Evolutionary conservation across 306 rosid species (phyloP).

Genomic region (Sesbania bispinosa): DNA sequence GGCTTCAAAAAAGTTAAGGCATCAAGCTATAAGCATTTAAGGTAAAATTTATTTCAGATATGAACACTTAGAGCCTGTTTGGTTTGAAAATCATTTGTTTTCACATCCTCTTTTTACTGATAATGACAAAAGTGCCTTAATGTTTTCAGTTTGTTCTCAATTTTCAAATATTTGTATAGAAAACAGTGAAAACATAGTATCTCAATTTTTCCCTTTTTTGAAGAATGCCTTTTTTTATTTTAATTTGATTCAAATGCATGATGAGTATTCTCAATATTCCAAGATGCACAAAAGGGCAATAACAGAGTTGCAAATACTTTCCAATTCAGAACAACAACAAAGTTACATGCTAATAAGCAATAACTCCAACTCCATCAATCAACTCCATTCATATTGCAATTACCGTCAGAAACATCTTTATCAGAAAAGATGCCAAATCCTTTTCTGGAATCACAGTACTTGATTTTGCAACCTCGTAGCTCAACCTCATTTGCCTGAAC

Average conservation of each 20-base stretch:
- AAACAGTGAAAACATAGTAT: neutral
- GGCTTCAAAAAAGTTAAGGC: neutral
- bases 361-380: neutral
- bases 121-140: neutral
- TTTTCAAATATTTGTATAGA: neutral
- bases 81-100: neutral
- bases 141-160: neutral
- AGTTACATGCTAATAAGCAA: neutral
- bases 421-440: constrained; percentile 77
- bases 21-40: neutral
- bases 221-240: neutral
- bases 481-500: constrained; percentile 73
- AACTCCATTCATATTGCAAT: constrained; percentile 8
- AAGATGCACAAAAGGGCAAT: neutral
- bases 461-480: constrained; percentile 73
- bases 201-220: neutral
- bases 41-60: neutral
- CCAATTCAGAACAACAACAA: constrained; percentile 10
- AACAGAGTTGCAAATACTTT: neutral
- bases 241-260: neutral
- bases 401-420: constrained; percentile 70
- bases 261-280: neutral
- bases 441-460: constrained; percentile 68
- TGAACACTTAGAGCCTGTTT: neutral
- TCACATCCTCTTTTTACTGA: neutral